phyloP scores from a whole-genome alignment of 257 asterid species.

The Mitragyna speciosa region DNA sequence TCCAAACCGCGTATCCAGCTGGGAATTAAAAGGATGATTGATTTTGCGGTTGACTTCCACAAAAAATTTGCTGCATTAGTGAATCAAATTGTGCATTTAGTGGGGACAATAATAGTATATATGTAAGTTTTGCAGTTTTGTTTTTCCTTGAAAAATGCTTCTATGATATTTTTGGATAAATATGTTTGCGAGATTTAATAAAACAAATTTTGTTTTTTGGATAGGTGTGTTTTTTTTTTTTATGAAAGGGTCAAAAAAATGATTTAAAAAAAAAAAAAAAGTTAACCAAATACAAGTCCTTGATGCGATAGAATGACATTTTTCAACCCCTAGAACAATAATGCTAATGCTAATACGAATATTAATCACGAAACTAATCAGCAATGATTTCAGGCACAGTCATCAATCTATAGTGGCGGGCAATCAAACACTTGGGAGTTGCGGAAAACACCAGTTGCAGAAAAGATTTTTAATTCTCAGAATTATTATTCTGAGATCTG shows the following conservation, averaged over 20 bases:
- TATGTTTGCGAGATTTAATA: too few relatives aligned
- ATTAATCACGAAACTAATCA: not conserved
- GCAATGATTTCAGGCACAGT: too few relatives aligned
- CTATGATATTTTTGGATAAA: too few relatives aligned
- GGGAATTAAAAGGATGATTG: conserved; percentile 22
- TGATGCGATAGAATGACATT: not conserved
- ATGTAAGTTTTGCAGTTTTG: too few relatives aligned
- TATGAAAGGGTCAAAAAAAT: too few relatives aligned
- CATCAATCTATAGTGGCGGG: not conserved
- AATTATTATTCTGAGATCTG: too few relatives aligned
- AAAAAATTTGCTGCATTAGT: not conserved
- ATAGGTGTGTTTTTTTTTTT: too few relatives aligned
- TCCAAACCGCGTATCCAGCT: conserved; percentile 73
- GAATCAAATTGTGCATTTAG: not conserved
- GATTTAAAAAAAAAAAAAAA: too few relatives aligned
- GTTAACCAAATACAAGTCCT: not conserved
- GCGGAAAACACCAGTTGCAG: not conserved
- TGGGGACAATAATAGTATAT: not conserved
- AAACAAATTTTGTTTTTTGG: too few relatives aligned
- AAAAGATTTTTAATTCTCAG: too few relatives aligned
- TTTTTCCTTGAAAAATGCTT: too few relatives aligned
- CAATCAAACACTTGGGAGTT: not conserved
- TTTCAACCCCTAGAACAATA: not conserved
- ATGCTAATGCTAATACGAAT: not conserved
- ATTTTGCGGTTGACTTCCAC: conserved; percentile 3